Conservation (phyloP, 2,329 filamentous ascomycete genomes). For the Aschersonia sp. region DNA sequence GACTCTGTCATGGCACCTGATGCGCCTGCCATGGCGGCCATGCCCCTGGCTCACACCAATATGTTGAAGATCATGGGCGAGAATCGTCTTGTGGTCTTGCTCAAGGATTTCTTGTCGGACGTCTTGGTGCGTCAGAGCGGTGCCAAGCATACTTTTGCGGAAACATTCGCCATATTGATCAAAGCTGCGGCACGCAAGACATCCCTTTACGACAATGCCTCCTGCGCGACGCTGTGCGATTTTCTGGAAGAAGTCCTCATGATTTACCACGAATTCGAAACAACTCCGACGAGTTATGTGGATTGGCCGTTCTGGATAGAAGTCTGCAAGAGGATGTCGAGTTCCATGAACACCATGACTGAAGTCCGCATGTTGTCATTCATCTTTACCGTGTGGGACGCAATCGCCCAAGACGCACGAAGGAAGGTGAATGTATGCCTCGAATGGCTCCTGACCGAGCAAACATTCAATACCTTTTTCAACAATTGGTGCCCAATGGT, state of each 20-base stretch:
- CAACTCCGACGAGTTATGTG: slow-evolving; percentile 33
- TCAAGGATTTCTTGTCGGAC: slow-evolving; percentile 61
- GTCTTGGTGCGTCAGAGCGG: slow-evolving; percentile 20
- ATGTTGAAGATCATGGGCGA: slow-evolving; percentile 73
- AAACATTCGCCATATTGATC: slow-evolving; percentile 58
- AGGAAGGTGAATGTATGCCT: slow-evolving; percentile 59
- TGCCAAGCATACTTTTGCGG: slow-evolving; percentile 56
- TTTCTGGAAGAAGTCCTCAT: slow-evolving; percentile 71
- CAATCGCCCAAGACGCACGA: slow-evolving; percentile 46
- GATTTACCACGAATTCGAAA: slow-evolving; percentile 37
- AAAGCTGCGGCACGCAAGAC: slow-evolving; percentile 62
- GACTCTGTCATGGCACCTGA: slow-evolving; percentile 42
- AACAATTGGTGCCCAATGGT: slow-evolving; percentile 96
- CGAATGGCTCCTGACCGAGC: slow-evolving; percentile 59
- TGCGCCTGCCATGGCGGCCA: slow-evolving; percentile 46
- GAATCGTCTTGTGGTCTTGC: slow-evolving; percentile 67
- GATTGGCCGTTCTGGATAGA: slow-evolving; percentile 79
- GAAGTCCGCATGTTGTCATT: slow-evolving; percentile 77
- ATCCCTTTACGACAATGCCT: slow-evolving; percentile 66
- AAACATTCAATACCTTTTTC: slow-evolving; percentile 68
- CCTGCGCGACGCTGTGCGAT: slow-evolving; percentile 83
- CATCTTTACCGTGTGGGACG: slow-evolving; percentile 67
- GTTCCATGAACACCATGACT: slow-evolving; percentile 77
- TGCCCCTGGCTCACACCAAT: slow-evolving; percentile 51
- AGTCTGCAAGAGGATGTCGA: slow-evolving; percentile 63